Percentiles rank a stretch among this genome's conserved stretches.
Conservation (phyloP, 805 yeast genomes). For the Candida sithepensis region DNA sequence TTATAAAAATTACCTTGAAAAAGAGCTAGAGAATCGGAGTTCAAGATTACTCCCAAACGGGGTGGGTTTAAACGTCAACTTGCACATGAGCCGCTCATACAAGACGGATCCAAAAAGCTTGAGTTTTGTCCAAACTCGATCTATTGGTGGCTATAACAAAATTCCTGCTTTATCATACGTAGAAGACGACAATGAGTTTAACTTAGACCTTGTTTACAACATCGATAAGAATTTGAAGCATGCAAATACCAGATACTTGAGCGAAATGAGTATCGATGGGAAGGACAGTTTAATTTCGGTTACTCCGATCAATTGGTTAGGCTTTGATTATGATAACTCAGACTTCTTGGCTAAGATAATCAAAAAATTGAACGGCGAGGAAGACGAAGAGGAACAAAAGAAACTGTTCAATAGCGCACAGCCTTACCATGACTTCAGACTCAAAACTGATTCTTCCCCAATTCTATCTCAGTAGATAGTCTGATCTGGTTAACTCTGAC, state of each 20-base stretch:
- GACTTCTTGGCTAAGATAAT: conserved; percentile 12
- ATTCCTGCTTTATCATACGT: conserved; percentile 15
- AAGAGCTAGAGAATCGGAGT: conserved; percentile 11
- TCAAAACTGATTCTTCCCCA: not conserved
- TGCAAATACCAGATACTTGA: conserved; percentile 7
- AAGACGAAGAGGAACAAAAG: not conserved
- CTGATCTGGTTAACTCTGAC: too few relatives aligned
- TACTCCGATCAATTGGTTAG: conserved; percentile 21
- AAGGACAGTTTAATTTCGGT: conserved; percentile 18
- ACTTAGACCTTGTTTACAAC: conserved; percentile 12
- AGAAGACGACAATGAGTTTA: conserved; percentile 5
- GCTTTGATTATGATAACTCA: conserved; percentile 13
- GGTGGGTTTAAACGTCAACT: conserved; percentile 46
- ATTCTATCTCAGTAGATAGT: not conserved
- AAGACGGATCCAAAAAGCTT: conserved; percentile 28
- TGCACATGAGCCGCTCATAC: conserved; percentile 33
- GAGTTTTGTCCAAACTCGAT: conserved; percentile 40
- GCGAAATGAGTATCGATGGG: conserved; percentile 18
- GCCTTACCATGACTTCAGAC: not conserved
- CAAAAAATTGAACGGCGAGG: conserved; percentile 8
- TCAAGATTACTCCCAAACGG: conserved; percentile 41
- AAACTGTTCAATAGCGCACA: not conserved
- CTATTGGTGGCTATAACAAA: conserved; percentile 36
- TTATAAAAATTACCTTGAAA: conserved; percentile 4
- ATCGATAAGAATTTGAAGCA: conserved; percentile 14